A percentile compares a stretch with the other conserved stretches of the same genome.
phyloP scores from a whole-genome alignment of 2,329 filamentous ascomycete species.

The Sarocladiaceae sp. region DNA sequence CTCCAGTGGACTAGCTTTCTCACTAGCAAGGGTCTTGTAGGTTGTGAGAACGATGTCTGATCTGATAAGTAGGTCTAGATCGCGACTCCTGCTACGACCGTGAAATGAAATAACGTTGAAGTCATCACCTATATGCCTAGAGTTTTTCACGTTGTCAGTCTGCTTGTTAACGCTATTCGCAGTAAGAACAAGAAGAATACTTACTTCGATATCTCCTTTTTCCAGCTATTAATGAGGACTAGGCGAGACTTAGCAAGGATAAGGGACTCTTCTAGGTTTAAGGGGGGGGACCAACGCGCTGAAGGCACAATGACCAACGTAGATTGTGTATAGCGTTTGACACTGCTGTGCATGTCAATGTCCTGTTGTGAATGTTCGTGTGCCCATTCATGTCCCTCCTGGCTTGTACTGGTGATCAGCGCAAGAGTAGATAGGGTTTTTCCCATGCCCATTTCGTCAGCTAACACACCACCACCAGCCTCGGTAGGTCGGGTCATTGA shows the following conservation, averaged over 20 bases:
- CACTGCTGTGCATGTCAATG: too few relatives aligned
- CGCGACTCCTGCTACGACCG: background rate
- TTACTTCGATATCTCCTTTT: background rate
- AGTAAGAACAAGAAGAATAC: background rate
- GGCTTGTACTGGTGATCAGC: too few relatives aligned
- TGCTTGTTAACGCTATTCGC: background rate
- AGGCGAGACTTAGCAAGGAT: background rate
- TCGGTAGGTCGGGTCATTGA: too few relatives aligned
- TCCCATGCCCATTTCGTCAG: background rate
- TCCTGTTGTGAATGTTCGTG: too few relatives aligned
- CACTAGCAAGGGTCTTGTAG: background rate
- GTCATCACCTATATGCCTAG: background rate
- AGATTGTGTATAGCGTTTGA: background rate
- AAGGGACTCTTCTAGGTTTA: background rate
- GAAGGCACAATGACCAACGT: background rate
- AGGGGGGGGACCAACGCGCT: background rate
- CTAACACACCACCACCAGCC: too few relatives aligned
- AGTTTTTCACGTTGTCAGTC: background rate
- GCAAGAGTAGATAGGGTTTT: background rate
- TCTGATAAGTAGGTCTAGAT: background rate
- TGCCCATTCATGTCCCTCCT: too few relatives aligned
- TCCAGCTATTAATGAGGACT: background rate
- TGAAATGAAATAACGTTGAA: background rate
- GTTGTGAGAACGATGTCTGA: background rate
- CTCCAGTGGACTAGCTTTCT: slow-evolving; percentile 19